Conservation (phyloP, 176 grass and related monocot genomes). For the Musa acuminata region DNA sequence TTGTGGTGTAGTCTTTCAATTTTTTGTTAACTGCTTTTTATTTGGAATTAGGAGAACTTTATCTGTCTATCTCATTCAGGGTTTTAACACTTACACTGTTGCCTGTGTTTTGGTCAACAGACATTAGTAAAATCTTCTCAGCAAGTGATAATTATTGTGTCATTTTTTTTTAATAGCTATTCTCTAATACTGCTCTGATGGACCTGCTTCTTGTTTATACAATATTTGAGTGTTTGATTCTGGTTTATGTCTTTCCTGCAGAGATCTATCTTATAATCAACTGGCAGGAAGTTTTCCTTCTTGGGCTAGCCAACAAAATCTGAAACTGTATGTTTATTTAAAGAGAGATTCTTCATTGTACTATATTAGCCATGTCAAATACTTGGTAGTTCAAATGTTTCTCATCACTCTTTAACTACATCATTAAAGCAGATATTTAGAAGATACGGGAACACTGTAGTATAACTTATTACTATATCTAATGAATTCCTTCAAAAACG, state of each 20-base stretch:
- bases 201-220: too few species aligned
- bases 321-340: conserved; percentile 11
- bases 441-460: too few species aligned
- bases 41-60: not conserved
- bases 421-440: too few species aligned
- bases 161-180: too few species aligned
- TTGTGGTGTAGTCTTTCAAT: too few species aligned
- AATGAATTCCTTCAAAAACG: too few species aligned
- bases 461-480: too few species aligned
- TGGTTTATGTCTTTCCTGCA: not conserved
- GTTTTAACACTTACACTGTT: too few species aligned
- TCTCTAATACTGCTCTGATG: too few species aligned
- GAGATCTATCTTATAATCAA: conserved; percentile 17
- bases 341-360: not conserved
- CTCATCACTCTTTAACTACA: not conserved
- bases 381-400: not conserved
- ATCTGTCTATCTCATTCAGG: not conserved
- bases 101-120: too few species aligned
- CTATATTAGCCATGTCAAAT: not conserved
- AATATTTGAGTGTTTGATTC: not conserved
- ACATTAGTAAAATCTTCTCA: too few species aligned
- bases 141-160: too few species aligned
- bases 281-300: conserved; percentile 14
- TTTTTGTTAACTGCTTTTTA: not conserved
- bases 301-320: conserved; percentile 12